Base-by-base conservation (phyloP, 129 eudicot species). In the Calendula officinalis region DNA sequence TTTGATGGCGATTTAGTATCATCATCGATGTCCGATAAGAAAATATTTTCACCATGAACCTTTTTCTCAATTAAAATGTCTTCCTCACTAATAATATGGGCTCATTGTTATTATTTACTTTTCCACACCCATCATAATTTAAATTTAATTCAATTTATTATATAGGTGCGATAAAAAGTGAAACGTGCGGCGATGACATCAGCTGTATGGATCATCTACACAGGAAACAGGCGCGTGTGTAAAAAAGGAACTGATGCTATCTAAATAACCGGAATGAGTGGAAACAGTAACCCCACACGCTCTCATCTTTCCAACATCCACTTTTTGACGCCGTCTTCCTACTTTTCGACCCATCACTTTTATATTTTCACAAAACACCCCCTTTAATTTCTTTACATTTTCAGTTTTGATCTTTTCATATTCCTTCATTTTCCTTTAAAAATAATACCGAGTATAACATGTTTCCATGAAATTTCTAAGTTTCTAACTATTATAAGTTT, bases 221-320 rank as follows among this genome's bases (percentile, higher is more conserved):
- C 15, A 0, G 38, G 42, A 13, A 41, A 53, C 62, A 43, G 11
- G 43, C 54, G 72, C 72, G 53, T 67, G 72, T 14, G 27, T 15
- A 12, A 51, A 34, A 15, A 47, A 35, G 1, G 7, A 11, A 2
- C n/a, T 3, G 27, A 34, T n/a, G 1, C 44, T 3, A 62, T 32
- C 55, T 34, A 37, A 37, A 59, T 14, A 9, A 60, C 49, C 66
- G 36, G 49, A 40, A 17, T 8, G 60, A 55, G 40, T 15, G 17
- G 11, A 43, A 61, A 27, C 53, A 42, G 39, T 3, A 47, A 15
- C n/a, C 58, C 69, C 44, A 40, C 63, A 67, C 54, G 64, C 64
- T 57, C 64, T 56, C 73, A 53, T 53, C 34, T 68, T 63, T 46
- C 22, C 54, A 64, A 15, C 69, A 5, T 14, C 39, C 22, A 9